These are phyloP conservation scores for Bjerkandera adusta DNA, from an alignment of 1,284 basidiomycete species.

Conservation along the genomic window DNA sequence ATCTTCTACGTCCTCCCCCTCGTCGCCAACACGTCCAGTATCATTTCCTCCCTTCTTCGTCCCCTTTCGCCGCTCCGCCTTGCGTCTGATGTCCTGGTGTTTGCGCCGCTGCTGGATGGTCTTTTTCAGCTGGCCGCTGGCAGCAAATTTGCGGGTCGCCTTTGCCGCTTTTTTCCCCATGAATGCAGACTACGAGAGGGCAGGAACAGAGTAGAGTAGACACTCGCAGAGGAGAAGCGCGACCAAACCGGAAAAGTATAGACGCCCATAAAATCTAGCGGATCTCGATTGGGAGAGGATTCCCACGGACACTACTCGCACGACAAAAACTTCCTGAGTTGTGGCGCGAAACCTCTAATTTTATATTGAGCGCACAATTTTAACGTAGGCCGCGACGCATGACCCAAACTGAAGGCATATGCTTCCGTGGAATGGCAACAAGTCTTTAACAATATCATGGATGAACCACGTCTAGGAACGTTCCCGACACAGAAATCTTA, in stretches of 20 bases:
- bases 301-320: neutral
- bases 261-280: neutral
- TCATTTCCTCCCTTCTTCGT: conserved; percentile 40
- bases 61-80: conserved; percentile 59
- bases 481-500: too few species aligned
- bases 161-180: conserved; percentile 71
- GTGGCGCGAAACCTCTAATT: neutral
- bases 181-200: neutral
- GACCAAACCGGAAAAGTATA: neutral
- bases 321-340: neutral
- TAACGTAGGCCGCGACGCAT: too few species aligned
- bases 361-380: too few species aligned
- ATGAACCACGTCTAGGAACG: too few species aligned
- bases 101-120: conserved; percentile 79
- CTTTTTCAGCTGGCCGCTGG: conserved; percentile 85
- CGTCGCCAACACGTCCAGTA: conserved; percentile 27
- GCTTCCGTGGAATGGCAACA: too few species aligned
- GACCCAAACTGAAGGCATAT: too few species aligned
- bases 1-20: conserved; percentile 37
- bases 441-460: too few species aligned
- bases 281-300: neutral
- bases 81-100: conserved; percentile 72
- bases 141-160: conserved; percentile 83
- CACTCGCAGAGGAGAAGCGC: neutral
- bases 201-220: neutral